phyloP scores from a whole-genome alignment of 2,329 filamentous ascomycete genomes.

The Exophiala bonariae region DNA sequence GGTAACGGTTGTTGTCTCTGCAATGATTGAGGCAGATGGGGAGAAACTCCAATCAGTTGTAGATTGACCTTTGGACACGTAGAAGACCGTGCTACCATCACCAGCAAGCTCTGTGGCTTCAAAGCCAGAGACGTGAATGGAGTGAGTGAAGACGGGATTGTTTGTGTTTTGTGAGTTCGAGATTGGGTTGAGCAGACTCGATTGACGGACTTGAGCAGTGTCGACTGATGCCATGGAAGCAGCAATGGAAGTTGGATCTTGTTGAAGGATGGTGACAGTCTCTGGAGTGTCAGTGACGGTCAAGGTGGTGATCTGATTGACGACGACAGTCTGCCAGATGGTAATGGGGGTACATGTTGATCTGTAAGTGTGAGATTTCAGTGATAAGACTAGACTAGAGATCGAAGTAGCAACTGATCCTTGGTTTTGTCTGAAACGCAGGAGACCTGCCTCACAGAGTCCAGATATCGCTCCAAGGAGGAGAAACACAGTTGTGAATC shows the following conservation, averaged over 20 bases:
- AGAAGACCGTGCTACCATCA: slow-evolving; percentile 19
- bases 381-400: not conserved
- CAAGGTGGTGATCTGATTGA: slow-evolving; percentile 14
- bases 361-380: not conserved
- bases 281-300: slow-evolving; percentile 16
- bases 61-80: slow-evolving; percentile 13
- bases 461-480: slow-evolving; percentile 12
- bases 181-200: slow-evolving; percentile 19
- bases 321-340: slow-evolving; percentile 8
- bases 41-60: slow-evolving; percentile 2
- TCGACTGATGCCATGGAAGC: slow-evolving; percentile 19
- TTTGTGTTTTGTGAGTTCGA: slow-evolving; percentile 12
- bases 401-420: not conserved
- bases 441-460: slow-evolving; percentile 12
- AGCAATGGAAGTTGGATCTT: slow-evolving; percentile 21
- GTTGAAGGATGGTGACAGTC: slow-evolving; percentile 24
- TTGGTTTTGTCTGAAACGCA: slow-evolving; percentile 15
- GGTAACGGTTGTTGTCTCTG: slow-evolving; percentile 17
- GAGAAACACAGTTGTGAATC: slow-evolving; percentile 3
- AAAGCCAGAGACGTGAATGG: slow-evolving; percentile 21
- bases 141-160: slow-evolving; percentile 17
- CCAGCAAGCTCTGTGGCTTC: slow-evolving; percentile 24
- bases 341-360: slow-evolving; percentile 18
- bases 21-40: slow-evolving; percentile 10
- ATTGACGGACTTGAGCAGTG: slow-evolving; percentile 18